phyloP scores from a whole-genome alignment of 192 early-diverging fungal species.

The Backusella psychrophila region DNA sequence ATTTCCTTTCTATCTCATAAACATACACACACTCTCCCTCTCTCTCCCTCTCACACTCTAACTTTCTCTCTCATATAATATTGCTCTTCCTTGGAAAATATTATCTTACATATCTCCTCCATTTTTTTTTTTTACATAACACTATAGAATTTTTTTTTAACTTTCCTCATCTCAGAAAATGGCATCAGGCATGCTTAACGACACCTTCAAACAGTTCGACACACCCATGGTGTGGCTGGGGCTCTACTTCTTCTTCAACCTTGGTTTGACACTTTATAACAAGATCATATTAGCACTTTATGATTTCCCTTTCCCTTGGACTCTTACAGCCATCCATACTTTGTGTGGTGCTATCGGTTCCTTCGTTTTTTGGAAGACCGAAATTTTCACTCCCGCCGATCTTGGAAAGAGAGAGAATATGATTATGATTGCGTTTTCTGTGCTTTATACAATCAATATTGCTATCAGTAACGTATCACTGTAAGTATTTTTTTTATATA shows the following conservation, averaged over 20 bases:
- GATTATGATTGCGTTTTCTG: conserved; percentile 56
- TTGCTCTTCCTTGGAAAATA: background rate
- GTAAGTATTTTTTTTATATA: conserved; percentile 42
- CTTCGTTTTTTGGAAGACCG: conserved; percentile 28
- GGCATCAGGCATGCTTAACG: background rate
- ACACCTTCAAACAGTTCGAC: conserved; percentile 12
- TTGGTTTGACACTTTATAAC: conserved; percentile 81
- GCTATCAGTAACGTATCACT: conserved; percentile 65
- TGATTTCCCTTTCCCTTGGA: conserved; percentile 66
- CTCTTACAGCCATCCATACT: conserved; percentile 65
- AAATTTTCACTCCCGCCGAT: conserved; percentile 30
- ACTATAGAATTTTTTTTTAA: conserved; percentile 48
- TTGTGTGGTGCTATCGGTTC: conserved; percentile 56
- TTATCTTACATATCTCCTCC: background rate
- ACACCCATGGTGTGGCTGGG: conserved; percentile 51
- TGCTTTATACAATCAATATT: conserved; percentile 75
- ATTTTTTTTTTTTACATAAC: conserved; percentile 7
- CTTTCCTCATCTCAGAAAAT: background rate
- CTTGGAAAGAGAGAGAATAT: conserved; percentile 40
- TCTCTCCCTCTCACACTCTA: background rate
- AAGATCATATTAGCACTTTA: conserved; percentile 73
- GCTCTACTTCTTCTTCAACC: conserved; percentile 72
- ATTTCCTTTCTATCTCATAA: conserved; percentile 2
- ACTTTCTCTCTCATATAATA: background rate
- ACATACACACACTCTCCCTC: background rate